Evolutionary conservation across 345 rosid species (phyloP), one percentile per base, ranked within the genome.

Genomic region (Conringia planisiliqua): DNA sequence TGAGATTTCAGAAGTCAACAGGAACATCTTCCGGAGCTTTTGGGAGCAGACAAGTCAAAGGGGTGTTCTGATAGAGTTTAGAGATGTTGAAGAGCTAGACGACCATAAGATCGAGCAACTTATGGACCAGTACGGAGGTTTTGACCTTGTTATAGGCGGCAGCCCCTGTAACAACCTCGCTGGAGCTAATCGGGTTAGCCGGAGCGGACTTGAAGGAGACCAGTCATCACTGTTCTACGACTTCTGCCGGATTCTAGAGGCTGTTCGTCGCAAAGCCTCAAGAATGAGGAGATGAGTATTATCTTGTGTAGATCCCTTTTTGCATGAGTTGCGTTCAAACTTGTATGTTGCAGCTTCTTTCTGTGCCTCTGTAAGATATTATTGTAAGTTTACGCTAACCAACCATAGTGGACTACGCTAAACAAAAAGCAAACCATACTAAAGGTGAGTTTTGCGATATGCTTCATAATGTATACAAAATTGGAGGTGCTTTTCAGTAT

Each of bases 131-230:
- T 70, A 69, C 17, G 84, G 84, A 17, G 80, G 72, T 0, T 74
- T 82, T 38, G 82, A 82, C 50, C 75, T 82, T 4, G 72, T 81
- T 20, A 74, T 74, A 7, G 84, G 82, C 1, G 77, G 77, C 2
- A 72, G 70, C 13, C 77, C 77, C 0, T 62, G 70, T 13, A 72
- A 72, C n/a, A 72, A 81, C 14, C 74, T 78, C 0, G 46, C 78
- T 3, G 84, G 84, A 9, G 18, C 59, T 29, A 81, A 81, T 32
- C 13, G 82, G 16, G 40, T 17, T 26, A 66, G 62, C 68, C 13
- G 84, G 16, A 60, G 12, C 3, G 84, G 80, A 6, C 72, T 81
- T 22, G 78, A 74, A 40, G 82, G 80, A 39, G 20, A 48, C 10
- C 62, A 82, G 1, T 82, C 84, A 2, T 74, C 78, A 9, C 42